Conservation (phyloP, 306 rosid species). For the Lathyrus oleraceus region DNA sequence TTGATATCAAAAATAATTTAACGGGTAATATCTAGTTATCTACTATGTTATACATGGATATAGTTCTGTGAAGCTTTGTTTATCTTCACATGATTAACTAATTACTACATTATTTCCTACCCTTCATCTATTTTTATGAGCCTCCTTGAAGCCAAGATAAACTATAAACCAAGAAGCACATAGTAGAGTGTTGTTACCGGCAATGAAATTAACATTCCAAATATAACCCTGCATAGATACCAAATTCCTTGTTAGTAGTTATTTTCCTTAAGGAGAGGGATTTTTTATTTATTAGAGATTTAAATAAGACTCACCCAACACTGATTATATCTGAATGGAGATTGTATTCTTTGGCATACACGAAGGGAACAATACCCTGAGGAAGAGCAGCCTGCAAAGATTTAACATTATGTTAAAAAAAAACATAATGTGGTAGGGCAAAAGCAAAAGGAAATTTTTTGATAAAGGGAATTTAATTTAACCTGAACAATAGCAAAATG, state of each 20-base stretch:
- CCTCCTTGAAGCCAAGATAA: slow-evolving; percentile 18
- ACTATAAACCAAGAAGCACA: slow-evolving; percentile 28
- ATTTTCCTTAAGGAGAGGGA: no score
- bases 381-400: slow-evolving; percentile 84
- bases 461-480: background rate
- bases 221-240: slow-evolving; percentile 6
- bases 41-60: no score
- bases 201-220: slow-evolving; percentile 81
- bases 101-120: no score
- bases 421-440: no score
- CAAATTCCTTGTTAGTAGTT: slow-evolving; percentile 8
- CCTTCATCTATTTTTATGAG: no score
- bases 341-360: slow-evolving; percentile 86
- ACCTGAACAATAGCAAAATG: slow-evolving; percentile 94
- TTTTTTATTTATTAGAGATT: no score
- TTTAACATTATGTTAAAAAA: no score
- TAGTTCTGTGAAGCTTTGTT: no score
- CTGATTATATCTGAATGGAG: slow-evolving; percentile 87
- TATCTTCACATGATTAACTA: no score
- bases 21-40: no score
- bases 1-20: no score
- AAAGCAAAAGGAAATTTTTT: background rate
- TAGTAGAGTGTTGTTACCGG: slow-evolving; percentile 81
- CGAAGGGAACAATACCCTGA: slow-evolving; percentile 90
- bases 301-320: slow-evolving; percentile 64